Evolutionary conservation across 75 land plant species (phyloP).

Genomic region (Cupressus sempervirens): DNA sequence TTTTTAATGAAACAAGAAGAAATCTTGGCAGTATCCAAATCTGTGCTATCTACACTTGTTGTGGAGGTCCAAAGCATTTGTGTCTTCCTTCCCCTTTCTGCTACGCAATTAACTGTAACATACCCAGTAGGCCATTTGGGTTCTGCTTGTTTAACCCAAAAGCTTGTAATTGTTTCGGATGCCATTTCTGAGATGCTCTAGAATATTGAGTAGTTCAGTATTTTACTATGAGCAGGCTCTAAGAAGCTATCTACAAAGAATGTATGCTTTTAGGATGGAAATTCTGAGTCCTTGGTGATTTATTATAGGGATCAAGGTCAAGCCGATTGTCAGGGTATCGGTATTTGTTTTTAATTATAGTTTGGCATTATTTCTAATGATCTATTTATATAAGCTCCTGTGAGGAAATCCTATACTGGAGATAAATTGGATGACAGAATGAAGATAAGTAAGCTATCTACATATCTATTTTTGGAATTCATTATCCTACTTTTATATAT

Average conservation of each 20-base stretch:
- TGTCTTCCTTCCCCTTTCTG: conserved; percentile 88
- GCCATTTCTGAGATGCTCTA: conserved; percentile 39
- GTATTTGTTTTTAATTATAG: neutral
- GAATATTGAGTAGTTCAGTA: neutral
- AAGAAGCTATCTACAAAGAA: neutral
- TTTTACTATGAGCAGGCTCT: neutral
- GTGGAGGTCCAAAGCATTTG: conserved; percentile 51
- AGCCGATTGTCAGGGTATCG: neutral
- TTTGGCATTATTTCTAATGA: conserved; percentile 3
- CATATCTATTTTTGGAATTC: neutral
- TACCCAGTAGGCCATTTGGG: conserved; percentile 83
- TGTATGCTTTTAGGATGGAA: neutral
- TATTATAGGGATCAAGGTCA: neutral
- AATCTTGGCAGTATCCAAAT: conserved; percentile 64
- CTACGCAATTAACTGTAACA: conserved; percentile 82
- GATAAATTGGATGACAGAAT: neutral
- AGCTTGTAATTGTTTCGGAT: conserved; percentile 83
- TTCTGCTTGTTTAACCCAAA: conserved; percentile 82
- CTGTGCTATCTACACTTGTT: conserved; percentile 83
- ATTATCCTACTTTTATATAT: too few species aligned
- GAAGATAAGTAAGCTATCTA: conserved; percentile 6
- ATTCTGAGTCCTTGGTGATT: neutral
- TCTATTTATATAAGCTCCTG: conserved; percentile 2
- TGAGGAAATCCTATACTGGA: neutral
- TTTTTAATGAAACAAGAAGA: conserved; percentile 56